Base-by-base conservation (phyloP, 2,329 filamentous ascomycete genomes). In the Metarhizium rileyi region DNA sequence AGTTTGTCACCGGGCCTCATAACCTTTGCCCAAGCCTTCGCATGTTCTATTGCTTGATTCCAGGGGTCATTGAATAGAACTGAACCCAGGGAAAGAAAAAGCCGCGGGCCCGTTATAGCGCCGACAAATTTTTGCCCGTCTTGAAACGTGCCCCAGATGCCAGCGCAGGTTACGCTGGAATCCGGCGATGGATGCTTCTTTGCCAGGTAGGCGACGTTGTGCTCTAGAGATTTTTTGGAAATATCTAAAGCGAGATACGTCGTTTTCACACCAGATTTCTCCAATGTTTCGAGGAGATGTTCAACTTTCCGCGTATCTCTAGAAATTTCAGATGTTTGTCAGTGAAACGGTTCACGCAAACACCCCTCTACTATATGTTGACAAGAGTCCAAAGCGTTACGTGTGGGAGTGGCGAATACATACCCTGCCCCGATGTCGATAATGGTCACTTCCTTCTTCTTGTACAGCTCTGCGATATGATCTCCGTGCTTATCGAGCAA, bases 361-460 rank as follows among this genome's bases (percentile, higher is more conserved):
- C 6, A 18, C 8, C 22, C 18, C 10, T 25, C 23, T 9, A 42
- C 38, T 1, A 16, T 6, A 20, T 14, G 9, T 20, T 18, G 18
- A 7, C 35, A 38, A 12, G 18, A 8, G 22, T 5, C 4, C 20
- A 42, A 36, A 36, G 33, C n/a, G 26, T 7, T 20, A 22, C 7
- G 25, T 23, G 30, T 12, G 20, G 38, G 25, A 42, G 36, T 14
- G 23, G 4, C 5, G 23, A 27, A 22, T 18, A 64, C 68, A 63
- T 57, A 71, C 68, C 69, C 69, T 18, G 68, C 68, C 52, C 69
- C 69, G 26, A 71, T 61, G 51, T 71, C 69, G 49, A 71, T 55
- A 52, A 71, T 60, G 38, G 64, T 66, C 35, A 65, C 60, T 12
- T 61, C 61, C 10, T 33, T 33, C 10, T 58, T 51, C 20, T 60